Evolutionary conservation across 129 eudicot genomes (phyloP).

Genomic region (Tagetes patula): DNA sequence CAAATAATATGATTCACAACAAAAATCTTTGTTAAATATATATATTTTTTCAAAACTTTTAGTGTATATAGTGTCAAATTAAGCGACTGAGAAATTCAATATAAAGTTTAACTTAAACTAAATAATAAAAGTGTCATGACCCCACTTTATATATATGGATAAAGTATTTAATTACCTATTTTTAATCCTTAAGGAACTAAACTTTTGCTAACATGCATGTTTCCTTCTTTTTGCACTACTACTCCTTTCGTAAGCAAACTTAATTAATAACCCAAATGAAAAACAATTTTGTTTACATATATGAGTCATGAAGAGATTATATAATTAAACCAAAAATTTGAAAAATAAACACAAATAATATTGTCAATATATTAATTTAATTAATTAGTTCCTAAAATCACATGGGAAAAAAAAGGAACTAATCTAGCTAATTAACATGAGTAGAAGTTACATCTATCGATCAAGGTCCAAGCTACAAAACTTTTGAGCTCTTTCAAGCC

Average conservation of each 20-base stretch:
- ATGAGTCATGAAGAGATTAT: neutral
- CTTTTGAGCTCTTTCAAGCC: conserved; percentile 38
- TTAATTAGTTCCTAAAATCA: conserved; percentile 33
- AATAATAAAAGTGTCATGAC: no score
- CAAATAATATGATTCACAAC: no score
- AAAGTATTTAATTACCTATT: neutral
- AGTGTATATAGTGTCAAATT: no score
- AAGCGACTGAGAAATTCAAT: no score
- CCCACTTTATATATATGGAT: no score
- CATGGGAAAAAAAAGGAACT: conserved; percentile 19
- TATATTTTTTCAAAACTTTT: no score
- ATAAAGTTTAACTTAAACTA: no score
- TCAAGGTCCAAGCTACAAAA: conserved; percentile 36
- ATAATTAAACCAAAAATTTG: neutral
- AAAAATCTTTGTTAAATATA: no score
- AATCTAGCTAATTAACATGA: conserved; percentile 22
- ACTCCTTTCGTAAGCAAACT: neutral
- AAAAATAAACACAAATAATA: conserved; percentile 8
- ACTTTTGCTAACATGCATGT: neutral
- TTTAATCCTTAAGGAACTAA: conserved; percentile 6
- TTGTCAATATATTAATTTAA: conserved; percentile 25
- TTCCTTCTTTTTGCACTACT: neutral
- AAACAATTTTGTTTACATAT: neutral
- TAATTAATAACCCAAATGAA: neutral
- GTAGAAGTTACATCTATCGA: conserved; percentile 21